A percentile compares a stretch with the other conserved stretches of the same genome.
Conservation (phyloP, 2,329 filamentous ascomycete species). For the Scolecobasidium constrictum region DNA sequence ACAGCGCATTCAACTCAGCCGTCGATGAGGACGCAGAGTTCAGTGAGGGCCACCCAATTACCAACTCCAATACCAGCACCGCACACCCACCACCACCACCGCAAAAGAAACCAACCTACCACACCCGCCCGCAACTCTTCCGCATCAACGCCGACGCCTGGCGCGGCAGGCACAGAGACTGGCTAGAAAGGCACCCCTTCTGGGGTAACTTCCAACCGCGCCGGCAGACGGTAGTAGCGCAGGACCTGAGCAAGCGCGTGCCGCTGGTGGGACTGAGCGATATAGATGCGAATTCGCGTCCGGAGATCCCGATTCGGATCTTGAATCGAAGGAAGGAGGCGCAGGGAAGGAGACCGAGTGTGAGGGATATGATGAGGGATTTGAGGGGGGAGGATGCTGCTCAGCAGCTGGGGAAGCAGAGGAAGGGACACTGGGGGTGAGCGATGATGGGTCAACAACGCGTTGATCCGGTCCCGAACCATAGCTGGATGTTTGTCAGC, state of each 20-base stretch:
- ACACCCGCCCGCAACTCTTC: constrained; percentile 1
- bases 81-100: background rate
- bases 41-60: background rate
- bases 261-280: constrained; percentile 9
- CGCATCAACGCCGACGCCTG: constrained; percentile 6
- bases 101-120: background rate
- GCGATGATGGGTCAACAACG: no score
- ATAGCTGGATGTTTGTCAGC: no score
- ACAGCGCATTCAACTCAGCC: background rate
- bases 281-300: background rate
- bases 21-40: background rate
- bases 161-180: constrained; percentile 6
- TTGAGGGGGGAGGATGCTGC: background rate
- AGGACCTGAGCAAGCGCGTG: constrained; percentile 7
- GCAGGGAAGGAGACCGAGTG: background rate
- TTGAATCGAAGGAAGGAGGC: constrained; percentile 6
- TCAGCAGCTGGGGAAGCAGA: no score
- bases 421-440: no score
- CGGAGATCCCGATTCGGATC: constrained; percentile 4
- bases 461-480: no score
- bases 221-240: constrained; percentile 1
- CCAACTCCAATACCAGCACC: background rate
- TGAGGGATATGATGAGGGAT: background rate
- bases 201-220: constrained; percentile 7
- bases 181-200: constrained; percentile 1